Percentiles rank a stretch among this genome's conserved stretches.
Conservation (phyloP, 768 basidiomycete species). For the Calocera cornea region DNA sequence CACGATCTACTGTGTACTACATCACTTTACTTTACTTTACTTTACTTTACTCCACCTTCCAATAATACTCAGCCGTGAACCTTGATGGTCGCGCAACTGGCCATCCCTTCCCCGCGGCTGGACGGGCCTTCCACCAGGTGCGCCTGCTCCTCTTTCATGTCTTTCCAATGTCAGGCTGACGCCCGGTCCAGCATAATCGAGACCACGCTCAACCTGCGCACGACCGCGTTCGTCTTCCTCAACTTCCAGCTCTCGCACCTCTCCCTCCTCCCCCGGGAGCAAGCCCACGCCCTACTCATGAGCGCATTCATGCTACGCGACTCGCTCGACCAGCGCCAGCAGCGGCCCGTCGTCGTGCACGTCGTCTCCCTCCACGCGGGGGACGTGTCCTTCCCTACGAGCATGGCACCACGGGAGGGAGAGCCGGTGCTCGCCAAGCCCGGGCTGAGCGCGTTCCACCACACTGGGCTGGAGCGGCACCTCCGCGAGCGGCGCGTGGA, state of each 20-base stretch:
- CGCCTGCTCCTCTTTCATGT: background rate
- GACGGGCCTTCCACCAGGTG: background rate
- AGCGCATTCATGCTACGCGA: background rate
- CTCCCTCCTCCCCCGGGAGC: background rate
- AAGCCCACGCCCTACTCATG: background rate
- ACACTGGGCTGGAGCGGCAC: background rate
- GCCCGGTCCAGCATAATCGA: background rate
- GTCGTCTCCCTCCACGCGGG: background rate
- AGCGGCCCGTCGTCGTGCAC: background rate
- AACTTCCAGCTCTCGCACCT: background rate
- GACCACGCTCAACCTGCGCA: background rate
- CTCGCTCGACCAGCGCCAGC: background rate
- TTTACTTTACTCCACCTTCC: background rate
- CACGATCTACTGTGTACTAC: background rate
- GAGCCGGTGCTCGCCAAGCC: background rate
- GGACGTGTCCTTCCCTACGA: background rate
- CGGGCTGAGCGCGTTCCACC: background rate
- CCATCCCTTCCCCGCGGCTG: background rate
- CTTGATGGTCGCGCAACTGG: background rate
- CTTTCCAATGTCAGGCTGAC: too few species aligned
- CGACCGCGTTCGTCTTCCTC: conserved; percentile 1
- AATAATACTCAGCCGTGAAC: background rate
- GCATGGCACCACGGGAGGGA: background rate
- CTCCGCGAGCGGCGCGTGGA: background rate
- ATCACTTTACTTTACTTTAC: background rate